Conservation (phyloP, 1,284 basidiomycete species). For the Ganoderma meredithae region DNA sequence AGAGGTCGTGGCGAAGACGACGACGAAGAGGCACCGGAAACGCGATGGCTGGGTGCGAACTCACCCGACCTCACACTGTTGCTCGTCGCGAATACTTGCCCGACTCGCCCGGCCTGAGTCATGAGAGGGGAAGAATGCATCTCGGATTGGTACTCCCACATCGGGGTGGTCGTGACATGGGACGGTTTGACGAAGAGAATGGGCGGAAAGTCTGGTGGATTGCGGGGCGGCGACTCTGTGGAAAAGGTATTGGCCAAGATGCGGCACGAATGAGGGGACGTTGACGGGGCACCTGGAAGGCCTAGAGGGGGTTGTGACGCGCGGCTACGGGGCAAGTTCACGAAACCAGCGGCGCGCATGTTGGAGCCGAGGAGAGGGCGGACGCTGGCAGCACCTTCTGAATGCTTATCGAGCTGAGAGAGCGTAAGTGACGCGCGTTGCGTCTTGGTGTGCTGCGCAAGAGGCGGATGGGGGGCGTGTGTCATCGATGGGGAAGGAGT, state of each 20-base stretch:
- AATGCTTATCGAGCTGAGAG: slow-evolving; percentile 39
- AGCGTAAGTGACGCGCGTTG: slow-evolving; percentile 32
- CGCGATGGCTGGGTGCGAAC: slow-evolving; percentile 4
- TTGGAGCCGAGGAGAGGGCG: slow-evolving; percentile 41
- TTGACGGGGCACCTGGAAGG: slow-evolving; percentile 15
- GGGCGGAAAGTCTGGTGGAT: slow-evolving; percentile 43
- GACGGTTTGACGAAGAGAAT: slow-evolving; percentile 36
- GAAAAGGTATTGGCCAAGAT: slow-evolving; percentile 20
- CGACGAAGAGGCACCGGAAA: not conserved
- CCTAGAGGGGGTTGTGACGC: slow-evolving; percentile 17
- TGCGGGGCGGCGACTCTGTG: slow-evolving; percentile 33
- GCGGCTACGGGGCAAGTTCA: slow-evolving; percentile 36
- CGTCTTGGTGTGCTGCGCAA: not conserved
- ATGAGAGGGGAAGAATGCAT: slow-evolving; percentile 20
- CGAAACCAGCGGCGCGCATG: slow-evolving; percentile 44
- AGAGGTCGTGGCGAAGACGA: not conserved
- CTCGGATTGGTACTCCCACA: slow-evolving; percentile 20
- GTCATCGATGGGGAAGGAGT: slow-evolving; percentile 22
- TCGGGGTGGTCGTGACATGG: not conserved
- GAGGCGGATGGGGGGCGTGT: not conserved
- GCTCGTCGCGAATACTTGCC: not conserved
- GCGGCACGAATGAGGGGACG: slow-evolving; percentile 4
- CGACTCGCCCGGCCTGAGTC: not conserved
- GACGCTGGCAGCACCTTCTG: slow-evolving; percentile 40
- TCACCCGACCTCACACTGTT: slow-evolving; percentile 17